These are phyloP conservation scores for Colletotrichum filicis DNA, from an alignment of 2,329 filamentous ascomycete genomes.

Conservation along the genomic window DNA sequence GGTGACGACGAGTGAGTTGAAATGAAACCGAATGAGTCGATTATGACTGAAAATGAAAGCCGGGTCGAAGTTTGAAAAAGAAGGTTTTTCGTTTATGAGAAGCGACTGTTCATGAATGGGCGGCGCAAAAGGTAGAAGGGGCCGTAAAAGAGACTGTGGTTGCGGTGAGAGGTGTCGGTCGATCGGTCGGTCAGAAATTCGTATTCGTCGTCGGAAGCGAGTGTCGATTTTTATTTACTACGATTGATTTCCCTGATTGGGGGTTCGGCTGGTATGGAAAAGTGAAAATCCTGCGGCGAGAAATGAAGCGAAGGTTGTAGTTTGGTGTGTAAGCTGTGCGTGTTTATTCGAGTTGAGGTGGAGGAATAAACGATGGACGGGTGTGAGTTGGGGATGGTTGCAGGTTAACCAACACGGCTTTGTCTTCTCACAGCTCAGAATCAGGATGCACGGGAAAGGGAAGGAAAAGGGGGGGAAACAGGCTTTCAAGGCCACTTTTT, in stretches of 20 bases:
- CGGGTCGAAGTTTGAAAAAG: background rate
- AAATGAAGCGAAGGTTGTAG: background rate
- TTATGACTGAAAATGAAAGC: background rate
- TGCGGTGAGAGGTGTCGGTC: background rate
- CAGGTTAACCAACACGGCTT: background rate
- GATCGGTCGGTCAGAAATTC: background rate
- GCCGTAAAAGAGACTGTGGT: background rate
- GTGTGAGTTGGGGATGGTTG: conserved; percentile 1
- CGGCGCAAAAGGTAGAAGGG: background rate
- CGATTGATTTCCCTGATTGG: background rate
- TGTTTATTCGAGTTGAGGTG: background rate
- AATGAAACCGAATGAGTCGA: background rate
- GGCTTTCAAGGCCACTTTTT: conserved; percentile 16
- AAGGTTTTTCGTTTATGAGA: background rate
- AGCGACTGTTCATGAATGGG: conserved; percentile 20
- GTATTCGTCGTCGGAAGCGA: background rate
- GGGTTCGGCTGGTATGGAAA: background rate
- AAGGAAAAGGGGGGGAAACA: conserved; percentile 3
- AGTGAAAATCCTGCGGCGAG: background rate
- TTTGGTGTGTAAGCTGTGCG: background rate
- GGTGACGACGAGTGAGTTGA: background rate
- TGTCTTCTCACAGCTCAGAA: background rate
- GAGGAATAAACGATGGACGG: background rate
- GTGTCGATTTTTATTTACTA: background rate
- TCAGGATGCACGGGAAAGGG: background rate